phyloP scores from a whole-genome alignment of 176 grass and related monocot genomes.

The Phragmites australis region DNA sequence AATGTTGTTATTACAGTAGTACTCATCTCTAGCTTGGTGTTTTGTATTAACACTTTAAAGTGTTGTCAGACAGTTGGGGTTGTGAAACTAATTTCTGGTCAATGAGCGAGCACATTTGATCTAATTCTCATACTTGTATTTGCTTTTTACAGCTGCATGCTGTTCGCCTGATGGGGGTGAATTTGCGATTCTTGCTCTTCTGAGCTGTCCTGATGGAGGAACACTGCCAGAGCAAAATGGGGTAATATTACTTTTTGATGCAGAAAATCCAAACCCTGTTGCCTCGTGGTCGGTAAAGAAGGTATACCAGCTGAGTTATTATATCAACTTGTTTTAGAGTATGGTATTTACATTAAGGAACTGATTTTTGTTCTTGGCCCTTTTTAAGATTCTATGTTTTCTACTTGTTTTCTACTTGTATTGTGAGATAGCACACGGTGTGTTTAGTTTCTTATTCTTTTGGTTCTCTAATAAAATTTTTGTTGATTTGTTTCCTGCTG shows the following conservation, averaged over 20 bases:
- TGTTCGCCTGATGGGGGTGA: slow-evolving; percentile 45
- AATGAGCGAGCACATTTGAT: slow-evolving; percentile 20
- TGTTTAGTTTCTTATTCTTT: slow-evolving; percentile 29
- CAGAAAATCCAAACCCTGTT: slow-evolving; percentile 62
- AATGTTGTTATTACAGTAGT: neutral
- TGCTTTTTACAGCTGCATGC: slow-evolving; percentile 65
- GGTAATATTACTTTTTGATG: slow-evolving; percentile 70
- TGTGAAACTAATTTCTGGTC: neutral
- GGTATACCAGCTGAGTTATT: slow-evolving; percentile 43
- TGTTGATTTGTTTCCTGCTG: slow-evolving; percentile 12
- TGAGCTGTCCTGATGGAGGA: slow-evolving; percentile 43
- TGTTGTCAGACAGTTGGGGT: neutral
- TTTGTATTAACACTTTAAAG: neutral
- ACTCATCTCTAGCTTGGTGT: neutral
- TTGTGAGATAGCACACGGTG: neutral
- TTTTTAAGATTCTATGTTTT: neutral
- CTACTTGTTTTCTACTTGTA: slow-evolving; percentile 12
- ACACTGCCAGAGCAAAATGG: slow-evolving; percentile 56
- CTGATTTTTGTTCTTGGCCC: neutral
- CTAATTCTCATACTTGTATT: slow-evolving; percentile 12
- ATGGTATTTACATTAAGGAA: neutral
- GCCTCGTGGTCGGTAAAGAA: slow-evolving; percentile 77
- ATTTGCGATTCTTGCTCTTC: slow-evolving; percentile 70
- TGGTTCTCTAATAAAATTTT: neutral
- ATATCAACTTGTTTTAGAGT: neutral